Evolutionary conservation across 2,329 filamentous ascomycete species (phyloP).

Genomic region (Arthrobotrys sinensis): DNA sequence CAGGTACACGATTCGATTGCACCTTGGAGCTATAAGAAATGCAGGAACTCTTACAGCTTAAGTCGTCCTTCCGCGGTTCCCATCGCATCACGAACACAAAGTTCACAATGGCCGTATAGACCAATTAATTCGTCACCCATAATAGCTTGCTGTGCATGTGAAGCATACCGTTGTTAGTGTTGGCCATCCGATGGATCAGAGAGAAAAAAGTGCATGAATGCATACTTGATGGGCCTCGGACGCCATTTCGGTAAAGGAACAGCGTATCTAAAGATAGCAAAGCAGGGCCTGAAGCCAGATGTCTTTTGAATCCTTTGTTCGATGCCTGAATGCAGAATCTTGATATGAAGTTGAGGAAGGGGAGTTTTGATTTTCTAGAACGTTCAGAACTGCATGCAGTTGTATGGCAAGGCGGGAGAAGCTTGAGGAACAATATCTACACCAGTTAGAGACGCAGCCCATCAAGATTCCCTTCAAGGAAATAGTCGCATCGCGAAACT

Average conservation of each 20-base stretch:
- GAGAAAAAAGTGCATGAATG: not conserved
- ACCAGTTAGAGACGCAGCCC: too few species aligned
- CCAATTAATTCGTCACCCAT: conserved; percentile 4
- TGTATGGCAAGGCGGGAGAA: too few species aligned
- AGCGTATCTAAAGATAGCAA: not conserved
- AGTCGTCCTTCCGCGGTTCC: conserved; percentile 11
- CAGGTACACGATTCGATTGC: too few species aligned
- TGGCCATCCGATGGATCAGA: not conserved
- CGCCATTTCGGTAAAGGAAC: not conserved
- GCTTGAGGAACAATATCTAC: too few species aligned
- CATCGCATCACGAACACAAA: conserved; percentile 38
- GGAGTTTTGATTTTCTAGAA: too few species aligned
- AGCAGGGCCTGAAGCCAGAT: too few species aligned
- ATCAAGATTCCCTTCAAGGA: too few species aligned
- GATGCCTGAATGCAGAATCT: not conserved
- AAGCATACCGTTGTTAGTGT: not conserved
- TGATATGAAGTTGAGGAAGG: too few species aligned
- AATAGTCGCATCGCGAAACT: too few species aligned
- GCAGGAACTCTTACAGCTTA: conserved; percentile 7
- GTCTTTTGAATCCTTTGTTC: not conserved
- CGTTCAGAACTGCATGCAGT: too few species aligned
- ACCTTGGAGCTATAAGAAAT: not conserved
- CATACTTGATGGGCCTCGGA: not conserved
- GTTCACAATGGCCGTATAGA: conserved; percentile 33
- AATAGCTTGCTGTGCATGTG: not conserved